A percentile compares a stretch with the other conserved stretches of the same genome.
Evolutionary conservation across 306 rosid species (phyloP).

Genomic region (Dicorynia guianensis): DNA sequence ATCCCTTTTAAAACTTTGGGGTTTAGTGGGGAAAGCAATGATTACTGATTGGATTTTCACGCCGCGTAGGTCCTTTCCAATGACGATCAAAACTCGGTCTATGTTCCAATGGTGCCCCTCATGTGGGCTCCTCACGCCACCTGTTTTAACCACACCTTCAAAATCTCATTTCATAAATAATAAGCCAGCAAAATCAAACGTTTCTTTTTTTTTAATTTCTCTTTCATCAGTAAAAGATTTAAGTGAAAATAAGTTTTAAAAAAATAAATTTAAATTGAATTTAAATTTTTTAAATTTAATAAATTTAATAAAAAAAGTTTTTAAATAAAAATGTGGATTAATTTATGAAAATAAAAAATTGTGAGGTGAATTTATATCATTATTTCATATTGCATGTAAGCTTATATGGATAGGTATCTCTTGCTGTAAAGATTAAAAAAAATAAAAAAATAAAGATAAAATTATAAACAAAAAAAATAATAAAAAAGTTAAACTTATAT

Average conservation of each 20-base stretch:
- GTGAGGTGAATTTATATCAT: no score
- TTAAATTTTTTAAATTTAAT: no score
- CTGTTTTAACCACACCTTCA: conserved; percentile 23
- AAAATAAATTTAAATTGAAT: no score
- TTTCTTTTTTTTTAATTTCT: not conserved
- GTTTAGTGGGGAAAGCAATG: conserved; percentile 74
- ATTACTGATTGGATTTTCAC: conserved; percentile 68
- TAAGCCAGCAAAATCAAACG: not conserved
- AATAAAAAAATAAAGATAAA: no score
- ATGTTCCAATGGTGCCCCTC: conserved; percentile 63
- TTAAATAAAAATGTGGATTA: no score
- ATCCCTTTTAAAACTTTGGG: conserved; percentile 28
- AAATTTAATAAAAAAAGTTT: no score
- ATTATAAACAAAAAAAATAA: no score
- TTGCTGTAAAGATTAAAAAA: no score
- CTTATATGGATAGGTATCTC: no score
- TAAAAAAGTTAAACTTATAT: no score
- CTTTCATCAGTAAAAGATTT: not conserved
- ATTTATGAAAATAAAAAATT: no score
- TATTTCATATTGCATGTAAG: no score
- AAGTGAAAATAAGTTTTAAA: not conserved
- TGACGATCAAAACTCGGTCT: conserved; percentile 65
- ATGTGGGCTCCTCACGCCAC: conserved; percentile 71
- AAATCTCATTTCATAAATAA: conserved; percentile 19
- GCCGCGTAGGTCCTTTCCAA: conserved; percentile 50